Conservation (phyloP, 2,329 filamentous ascomycete genomes). For the Verticillium tricorpus region DNA sequence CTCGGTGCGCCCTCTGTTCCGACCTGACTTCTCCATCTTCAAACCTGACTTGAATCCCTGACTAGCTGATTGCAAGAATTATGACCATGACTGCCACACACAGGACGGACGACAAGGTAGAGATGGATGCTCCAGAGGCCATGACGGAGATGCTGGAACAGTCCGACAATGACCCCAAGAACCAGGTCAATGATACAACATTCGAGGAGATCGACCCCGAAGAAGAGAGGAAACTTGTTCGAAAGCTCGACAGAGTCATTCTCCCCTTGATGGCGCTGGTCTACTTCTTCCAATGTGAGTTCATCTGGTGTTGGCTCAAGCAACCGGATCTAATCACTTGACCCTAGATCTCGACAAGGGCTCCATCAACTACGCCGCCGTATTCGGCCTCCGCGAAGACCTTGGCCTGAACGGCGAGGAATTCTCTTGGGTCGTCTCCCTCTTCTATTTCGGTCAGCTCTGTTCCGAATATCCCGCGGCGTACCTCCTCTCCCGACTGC, state of each 20-base stretch:
- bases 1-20: not conserved
- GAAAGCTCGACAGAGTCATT: constrained; percentile 12
- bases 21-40: not conserved
- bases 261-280: constrained; percentile 13
- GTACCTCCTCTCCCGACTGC: constrained; percentile 37
- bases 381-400: constrained; percentile 48
- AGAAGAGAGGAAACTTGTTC: constrained; percentile 4
- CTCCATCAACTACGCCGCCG: constrained; percentile 39
- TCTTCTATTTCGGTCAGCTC: constrained; percentile 55
- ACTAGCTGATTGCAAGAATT: not conserved
- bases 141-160: not conserved
- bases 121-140: not conserved
- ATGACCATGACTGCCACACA: not conserved
- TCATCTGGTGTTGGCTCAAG: not conserved
- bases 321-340: not conserved
- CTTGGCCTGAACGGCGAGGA: constrained; percentile 45
- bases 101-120: not conserved
- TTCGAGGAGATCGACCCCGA: constrained; percentile 1
- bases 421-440: constrained; percentile 54
- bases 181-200: not conserved
- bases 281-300: constrained; percentile 15
- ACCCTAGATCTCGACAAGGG: constrained; percentile 11
- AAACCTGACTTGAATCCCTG: not conserved
- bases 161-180: not conserved
- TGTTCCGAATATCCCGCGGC: constrained; percentile 57